phyloP scores from a whole-genome alignment of 1,284 basidiomycete species.

The Polyporus tsugae region DNA sequence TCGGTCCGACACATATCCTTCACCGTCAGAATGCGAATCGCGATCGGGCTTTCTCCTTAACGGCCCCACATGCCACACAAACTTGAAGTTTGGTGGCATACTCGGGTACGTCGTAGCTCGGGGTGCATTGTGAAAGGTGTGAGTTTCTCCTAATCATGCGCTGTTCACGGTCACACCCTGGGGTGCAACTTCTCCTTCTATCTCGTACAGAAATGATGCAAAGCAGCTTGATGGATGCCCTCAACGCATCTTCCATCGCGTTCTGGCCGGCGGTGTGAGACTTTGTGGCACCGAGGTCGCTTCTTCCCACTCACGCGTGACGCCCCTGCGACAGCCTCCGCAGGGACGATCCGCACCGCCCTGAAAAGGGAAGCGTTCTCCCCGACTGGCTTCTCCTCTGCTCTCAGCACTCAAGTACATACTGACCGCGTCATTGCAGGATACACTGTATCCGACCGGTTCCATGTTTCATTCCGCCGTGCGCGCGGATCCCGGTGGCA shows the following conservation, averaged over 20 bases:
- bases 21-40: background rate
- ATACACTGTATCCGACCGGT: background rate
- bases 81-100: background rate
- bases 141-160: background rate
- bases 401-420: background rate
- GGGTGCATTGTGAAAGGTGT: background rate
- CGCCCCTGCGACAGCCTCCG: background rate
- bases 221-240: constrained; percentile 1
- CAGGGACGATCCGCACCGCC: background rate
- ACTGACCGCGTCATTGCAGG: background rate
- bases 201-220: constrained; percentile 2
- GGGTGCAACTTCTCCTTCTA: background rate
- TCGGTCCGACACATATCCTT: background rate
- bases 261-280: background rate
- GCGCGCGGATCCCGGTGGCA: background rate
- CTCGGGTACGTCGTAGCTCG: background rate
- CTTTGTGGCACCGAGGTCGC: constrained; percentile 3
- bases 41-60: background rate
- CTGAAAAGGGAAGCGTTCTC: background rate
- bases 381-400: background rate
- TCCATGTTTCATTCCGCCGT: background rate
- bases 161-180: background rate
- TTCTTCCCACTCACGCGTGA: background rate
- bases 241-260: background rate
- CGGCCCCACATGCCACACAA: background rate